A percentile compares a stretch with the other conserved stretches of the same genome.
Evolutionary conservation across 495 filamentous ascomycete species (phyloP).

Genomic region (Xylaria telfairii): DNA sequence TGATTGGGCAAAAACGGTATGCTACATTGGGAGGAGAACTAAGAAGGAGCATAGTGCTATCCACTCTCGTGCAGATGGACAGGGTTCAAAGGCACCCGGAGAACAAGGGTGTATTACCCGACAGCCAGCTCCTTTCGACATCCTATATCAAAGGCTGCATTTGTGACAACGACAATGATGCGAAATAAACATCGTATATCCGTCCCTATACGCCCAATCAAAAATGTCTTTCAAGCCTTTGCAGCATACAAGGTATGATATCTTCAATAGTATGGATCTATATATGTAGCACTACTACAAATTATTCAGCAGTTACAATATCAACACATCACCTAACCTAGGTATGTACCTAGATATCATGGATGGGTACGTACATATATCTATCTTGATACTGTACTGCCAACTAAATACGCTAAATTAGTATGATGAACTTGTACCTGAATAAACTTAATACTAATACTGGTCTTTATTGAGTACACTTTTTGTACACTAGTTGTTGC

Average conservation of each 20-base stretch:
- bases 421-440: background rate
- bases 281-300: background rate
- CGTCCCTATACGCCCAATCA: background rate
- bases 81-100: constrained; percentile 2
- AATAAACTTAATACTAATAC: too few species aligned
- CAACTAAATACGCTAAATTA: background rate
- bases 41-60: background rate
- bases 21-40: background rate
- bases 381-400: too few species aligned
- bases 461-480: background rate
- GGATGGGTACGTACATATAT: too few species aligned
- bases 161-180: background rate
- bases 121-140: constrained; percentile 9
- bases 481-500: background rate
- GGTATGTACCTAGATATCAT: too few species aligned
- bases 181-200: background rate
- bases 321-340: too few species aligned
- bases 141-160: background rate
- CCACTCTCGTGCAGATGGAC: background rate
- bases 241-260: background rate
- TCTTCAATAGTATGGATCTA: background rate
- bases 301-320: background rate
- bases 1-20: constrained; percentile 9
- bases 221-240: background rate
- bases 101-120: constrained; percentile 12